phyloP scores from a whole-genome alignment of 2,329 filamentous ascomycete genomes.

The Xenosphaeropsis pyriputrescens region DNA sequence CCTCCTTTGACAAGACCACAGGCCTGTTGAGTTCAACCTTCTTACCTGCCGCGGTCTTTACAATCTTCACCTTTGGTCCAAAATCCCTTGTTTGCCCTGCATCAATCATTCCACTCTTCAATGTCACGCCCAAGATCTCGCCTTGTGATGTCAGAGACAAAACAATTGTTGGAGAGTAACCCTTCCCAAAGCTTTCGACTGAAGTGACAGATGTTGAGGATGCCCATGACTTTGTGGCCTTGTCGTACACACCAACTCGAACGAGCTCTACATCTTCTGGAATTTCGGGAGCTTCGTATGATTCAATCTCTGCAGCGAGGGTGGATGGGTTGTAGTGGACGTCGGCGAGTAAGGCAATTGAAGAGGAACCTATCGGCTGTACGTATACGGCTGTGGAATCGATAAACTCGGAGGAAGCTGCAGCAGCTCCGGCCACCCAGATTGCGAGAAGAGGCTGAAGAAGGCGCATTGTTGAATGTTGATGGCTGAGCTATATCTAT shows the following conservation, averaged over 20 bases:
- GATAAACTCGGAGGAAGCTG: slow-evolving; percentile 24
- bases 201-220: slow-evolving; percentile 40
- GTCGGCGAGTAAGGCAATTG: slow-evolving; percentile 37
- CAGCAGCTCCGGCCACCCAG: slow-evolving; percentile 19
- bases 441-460: slow-evolving; percentile 27
- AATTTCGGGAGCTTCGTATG: slow-evolving; percentile 42
- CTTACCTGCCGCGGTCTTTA: slow-evolving; percentile 31
- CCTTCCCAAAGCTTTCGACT: slow-evolving; percentile 42
- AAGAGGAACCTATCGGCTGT: slow-evolving; percentile 19
- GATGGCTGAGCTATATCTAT: no score
- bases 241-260: slow-evolving; percentile 42
- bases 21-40: slow-evolving; percentile 48
- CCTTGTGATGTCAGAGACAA: slow-evolving; percentile 32
- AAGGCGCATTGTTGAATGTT: slow-evolving; percentile 24
- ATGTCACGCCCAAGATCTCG: slow-evolving; percentile 31
- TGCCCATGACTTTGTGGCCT: slow-evolving; percentile 28
- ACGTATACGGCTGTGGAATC: slow-evolving; percentile 14
- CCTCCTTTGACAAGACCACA: slow-evolving; percentile 43
- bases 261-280: slow-evolving; percentile 29
- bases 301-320: slow-evolving; percentile 28
- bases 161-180: slow-evolving; percentile 41
- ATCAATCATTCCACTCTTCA: slow-evolving; percentile 43
- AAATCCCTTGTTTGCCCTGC: slow-evolving; percentile 51
- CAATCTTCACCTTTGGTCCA: slow-evolving; percentile 40
- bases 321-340: slow-evolving; percentile 36